Percentiles rank a stretch among this genome's conserved stretches.
Evolutionary conservation across 371 early-diverging fungal genomes (phyloP).

Genomic region (Scutellospora calospora): DNA sequence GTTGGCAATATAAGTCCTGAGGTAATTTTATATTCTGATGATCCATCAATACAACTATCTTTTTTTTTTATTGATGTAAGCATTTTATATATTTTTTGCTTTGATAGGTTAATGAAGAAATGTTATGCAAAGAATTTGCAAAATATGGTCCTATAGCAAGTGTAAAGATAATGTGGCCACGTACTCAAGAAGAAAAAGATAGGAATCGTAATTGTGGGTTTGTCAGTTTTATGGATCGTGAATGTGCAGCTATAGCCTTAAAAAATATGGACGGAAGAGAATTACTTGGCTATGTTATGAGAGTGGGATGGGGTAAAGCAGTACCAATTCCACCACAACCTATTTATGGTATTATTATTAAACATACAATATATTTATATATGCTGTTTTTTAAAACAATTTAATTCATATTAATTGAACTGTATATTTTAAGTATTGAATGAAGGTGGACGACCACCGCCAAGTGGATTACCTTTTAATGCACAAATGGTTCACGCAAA

Average conservation of each 20-base stretch:
- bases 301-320: slow-evolving; percentile 92
- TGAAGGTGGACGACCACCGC: slow-evolving; percentile 45
- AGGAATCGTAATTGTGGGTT: slow-evolving; percentile 87
- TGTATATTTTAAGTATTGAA: slow-evolving; percentile 50
- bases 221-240: slow-evolving; percentile 90
- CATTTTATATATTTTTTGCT: background rate
- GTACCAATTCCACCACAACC: slow-evolving; percentile 84
- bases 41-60: background rate
- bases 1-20: slow-evolving; percentile 83
- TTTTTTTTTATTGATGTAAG: background rate
- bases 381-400: background rate
- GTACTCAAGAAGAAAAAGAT: slow-evolving; percentile 83
- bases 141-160: slow-evolving; percentile 89
- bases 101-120: slow-evolving; percentile 68
- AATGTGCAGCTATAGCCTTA: slow-evolving; percentile 78
- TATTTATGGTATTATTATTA: slow-evolving; percentile 68
- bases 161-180: slow-evolving; percentile 97
- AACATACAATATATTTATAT: too few relatives aligned
- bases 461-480: slow-evolving; percentile 77
- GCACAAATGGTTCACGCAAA: slow-evolving; percentile 56
- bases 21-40: slow-evolving; percentile 42
- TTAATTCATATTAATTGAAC: background rate
- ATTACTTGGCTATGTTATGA: slow-evolving; percentile 68
- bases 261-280: slow-evolving; percentile 76
- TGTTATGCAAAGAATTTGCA: slow-evolving; percentile 80